Percentiles rank a stretch among this genome's conserved stretches.
These are phyloP conservation scores for Saitozyma podzolica DNA, from an alignment of 768 basidiomycete species.

Conservation along the genomic window DNA sequence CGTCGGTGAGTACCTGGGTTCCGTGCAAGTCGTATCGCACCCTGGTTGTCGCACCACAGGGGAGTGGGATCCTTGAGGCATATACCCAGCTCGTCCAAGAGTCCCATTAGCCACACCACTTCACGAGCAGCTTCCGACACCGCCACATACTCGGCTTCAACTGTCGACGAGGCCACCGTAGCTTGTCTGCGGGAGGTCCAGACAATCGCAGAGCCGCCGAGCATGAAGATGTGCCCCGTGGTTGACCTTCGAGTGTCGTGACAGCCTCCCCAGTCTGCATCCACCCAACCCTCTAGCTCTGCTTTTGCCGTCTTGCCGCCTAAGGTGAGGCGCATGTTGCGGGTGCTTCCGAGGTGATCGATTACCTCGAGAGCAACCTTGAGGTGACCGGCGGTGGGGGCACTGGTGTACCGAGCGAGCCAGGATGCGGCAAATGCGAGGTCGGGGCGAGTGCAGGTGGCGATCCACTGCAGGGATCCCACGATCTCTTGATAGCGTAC, in stretches of 20 bases:
- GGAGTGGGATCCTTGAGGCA: neutral
- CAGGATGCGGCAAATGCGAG: slow-evolving; percentile 6
- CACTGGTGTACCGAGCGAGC: slow-evolving; percentile 27
- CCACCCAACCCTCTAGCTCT: slow-evolving; percentile 15
- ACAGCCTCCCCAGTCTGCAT: slow-evolving; percentile 49
- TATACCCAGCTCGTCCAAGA: neutral
- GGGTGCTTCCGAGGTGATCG: slow-evolving; percentile 11
- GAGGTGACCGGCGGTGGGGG: slow-evolving; percentile 47
- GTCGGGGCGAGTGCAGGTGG: slow-evolving; percentile 51
- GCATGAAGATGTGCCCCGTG: slow-evolving; percentile 49
- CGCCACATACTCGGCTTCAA: neutral
- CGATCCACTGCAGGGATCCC: slow-evolving; percentile 51
- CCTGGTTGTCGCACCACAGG: neutral
- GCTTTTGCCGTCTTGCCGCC: neutral
- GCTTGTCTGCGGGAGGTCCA: too few relatives aligned
- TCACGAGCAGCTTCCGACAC: neutral
- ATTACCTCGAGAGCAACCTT: slow-evolving; percentile 10
- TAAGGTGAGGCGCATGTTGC: slow-evolving; percentile 54
- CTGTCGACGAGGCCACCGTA: too few relatives aligned
- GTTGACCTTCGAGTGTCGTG: slow-evolving; percentile 50
- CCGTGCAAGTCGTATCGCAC: neutral
- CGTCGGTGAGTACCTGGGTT: neutral
- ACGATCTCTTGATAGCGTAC: slow-evolving; percentile 20
- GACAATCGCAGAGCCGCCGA: slow-evolving; percentile 29
- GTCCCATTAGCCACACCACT: neutral